Conservation (phyloP, 2,329 filamentous ascomycete species). For the Orbilia brochopaga region DNA sequence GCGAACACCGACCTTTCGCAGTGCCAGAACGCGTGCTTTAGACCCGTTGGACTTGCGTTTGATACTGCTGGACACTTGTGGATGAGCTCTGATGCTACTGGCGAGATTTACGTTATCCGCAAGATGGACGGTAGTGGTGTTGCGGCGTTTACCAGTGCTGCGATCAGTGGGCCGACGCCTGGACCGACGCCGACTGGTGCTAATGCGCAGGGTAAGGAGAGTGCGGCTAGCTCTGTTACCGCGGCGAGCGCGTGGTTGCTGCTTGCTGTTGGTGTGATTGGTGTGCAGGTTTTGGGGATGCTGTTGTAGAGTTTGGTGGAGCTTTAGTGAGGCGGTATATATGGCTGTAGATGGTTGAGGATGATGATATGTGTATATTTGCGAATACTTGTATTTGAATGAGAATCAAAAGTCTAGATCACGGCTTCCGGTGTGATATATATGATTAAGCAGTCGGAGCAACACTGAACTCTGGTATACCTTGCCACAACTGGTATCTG, state of each 20-base stretch:
- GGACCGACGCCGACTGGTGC: constrained; percentile 36
- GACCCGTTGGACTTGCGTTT: constrained; percentile 57
- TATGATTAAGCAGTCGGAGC: no score
- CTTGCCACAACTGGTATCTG: no score
- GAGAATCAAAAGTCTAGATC: no score
- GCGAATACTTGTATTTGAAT: no score
- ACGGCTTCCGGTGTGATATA: no score
- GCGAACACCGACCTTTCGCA: constrained; percentile 39
- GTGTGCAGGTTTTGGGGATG: constrained; percentile 15
- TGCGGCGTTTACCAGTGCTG: constrained; percentile 41
- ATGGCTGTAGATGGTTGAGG: neutral
- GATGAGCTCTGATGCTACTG: constrained; percentile 69
- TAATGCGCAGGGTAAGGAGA: constrained; percentile 14
- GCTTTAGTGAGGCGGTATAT: neutral
- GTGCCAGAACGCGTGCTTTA: constrained; percentile 52
- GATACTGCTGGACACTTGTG: constrained; percentile 65
- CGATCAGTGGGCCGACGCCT: constrained; percentile 37
- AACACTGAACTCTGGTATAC: neutral
- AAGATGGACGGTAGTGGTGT: constrained; percentile 51
- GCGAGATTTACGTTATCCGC: constrained; percentile 68
- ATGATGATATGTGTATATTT: neutral
- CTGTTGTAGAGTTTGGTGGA: constrained; percentile 10
- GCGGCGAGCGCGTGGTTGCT: constrained; percentile 8
- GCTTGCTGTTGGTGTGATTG: constrained; percentile 6
- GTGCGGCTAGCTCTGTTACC: constrained; percentile 15